These are phyloP conservation scores for Citrullus amarus DNA, from an alignment of 306 rosid genomes.

Conservation along the genomic window DNA sequence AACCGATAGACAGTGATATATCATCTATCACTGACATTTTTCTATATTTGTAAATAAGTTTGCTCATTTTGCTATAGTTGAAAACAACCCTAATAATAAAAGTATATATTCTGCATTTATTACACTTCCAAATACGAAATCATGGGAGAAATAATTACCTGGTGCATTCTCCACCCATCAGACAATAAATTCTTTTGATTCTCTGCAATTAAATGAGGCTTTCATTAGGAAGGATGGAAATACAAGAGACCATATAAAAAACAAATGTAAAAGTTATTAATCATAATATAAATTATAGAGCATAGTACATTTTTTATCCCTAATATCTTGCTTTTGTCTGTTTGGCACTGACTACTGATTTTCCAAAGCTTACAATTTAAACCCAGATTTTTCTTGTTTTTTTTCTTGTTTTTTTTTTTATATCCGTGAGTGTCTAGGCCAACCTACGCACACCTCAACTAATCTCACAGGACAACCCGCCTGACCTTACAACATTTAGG, in stretches of 20 bases:
- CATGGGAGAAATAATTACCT: constrained; percentile 37
- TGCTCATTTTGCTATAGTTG: too few relatives aligned
- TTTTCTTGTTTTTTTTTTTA: too few relatives aligned
- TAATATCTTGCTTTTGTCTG: not conserved
- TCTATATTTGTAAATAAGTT: too few relatives aligned
- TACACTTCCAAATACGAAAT: not conserved
- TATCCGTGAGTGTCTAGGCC: too few relatives aligned
- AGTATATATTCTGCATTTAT: not conserved
- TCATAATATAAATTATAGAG: not conserved
- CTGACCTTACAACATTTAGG: too few relatives aligned
- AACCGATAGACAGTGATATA: too few relatives aligned
- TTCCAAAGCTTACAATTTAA: not conserved
- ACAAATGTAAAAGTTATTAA: constrained; percentile 1
- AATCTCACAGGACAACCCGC: too few relatives aligned
- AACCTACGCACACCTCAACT: too few relatives aligned
- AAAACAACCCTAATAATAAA: not conserved
- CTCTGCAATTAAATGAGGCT: constrained; percentile 29
- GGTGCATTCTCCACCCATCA: constrained; percentile 84
- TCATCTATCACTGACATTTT: too few relatives aligned
- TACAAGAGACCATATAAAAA: not conserved
- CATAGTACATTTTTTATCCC: not conserved
- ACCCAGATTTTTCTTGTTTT: not conserved
- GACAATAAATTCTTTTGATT: constrained; percentile 84
- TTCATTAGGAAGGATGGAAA: not conserved
- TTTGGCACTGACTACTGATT: not conserved